Evolutionary conservation across 2,329 filamentous ascomycete genomes (phyloP).

Genomic region (Hypoxylon sp.): DNA sequence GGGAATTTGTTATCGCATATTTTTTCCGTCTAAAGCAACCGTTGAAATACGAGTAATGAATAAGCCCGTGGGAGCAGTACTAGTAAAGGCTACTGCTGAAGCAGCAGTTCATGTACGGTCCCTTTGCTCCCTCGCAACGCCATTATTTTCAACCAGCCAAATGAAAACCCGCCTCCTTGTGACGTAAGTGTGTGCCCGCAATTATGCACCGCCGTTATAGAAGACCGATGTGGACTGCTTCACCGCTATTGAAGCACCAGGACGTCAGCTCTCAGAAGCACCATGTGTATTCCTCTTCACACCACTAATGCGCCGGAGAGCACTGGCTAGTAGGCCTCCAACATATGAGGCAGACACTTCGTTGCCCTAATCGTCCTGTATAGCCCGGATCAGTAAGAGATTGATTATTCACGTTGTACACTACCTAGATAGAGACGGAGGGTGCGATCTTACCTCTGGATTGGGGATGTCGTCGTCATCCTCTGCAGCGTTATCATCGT

Average conservation of each 20-base stretch:
- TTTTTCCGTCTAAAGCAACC: constrained; percentile 9
- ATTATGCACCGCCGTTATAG: constrained; percentile 13
- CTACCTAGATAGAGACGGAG: background rate
- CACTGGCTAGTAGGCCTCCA: constrained; percentile 45
- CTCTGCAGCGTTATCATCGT: constrained; percentile 31
- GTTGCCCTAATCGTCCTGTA: constrained; percentile 51
- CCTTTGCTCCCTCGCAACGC: constrained; percentile 34
- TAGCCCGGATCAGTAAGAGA: constrained; percentile 49
- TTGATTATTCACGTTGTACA: constrained; percentile 2
- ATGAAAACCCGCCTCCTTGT: constrained; percentile 17
- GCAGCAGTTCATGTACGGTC: constrained; percentile 25
- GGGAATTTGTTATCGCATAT: background rate
- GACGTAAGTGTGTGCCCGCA: constrained; percentile 4
- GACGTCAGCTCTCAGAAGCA: constrained; percentile 23
- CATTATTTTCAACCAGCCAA: constrained; percentile 30
- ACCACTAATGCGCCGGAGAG: constrained; percentile 47
- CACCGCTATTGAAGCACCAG: background rate
- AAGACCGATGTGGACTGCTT: constrained; percentile 17
- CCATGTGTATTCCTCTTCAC: constrained; percentile 37
- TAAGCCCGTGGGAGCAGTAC: constrained; percentile 4
- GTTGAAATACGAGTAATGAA: constrained; percentile 10
- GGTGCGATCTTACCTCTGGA: constrained; percentile 45
- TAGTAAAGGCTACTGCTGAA: constrained; percentile 21
- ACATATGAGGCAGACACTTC: constrained; percentile 41
- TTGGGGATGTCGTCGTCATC: constrained; percentile 28